Evolutionary conservation across 2,329 filamentous ascomycete species (phyloP), one percentile per base, ranked within the genome.

Genomic region (Teratosphaeria pseudoeucalypti): DNA sequence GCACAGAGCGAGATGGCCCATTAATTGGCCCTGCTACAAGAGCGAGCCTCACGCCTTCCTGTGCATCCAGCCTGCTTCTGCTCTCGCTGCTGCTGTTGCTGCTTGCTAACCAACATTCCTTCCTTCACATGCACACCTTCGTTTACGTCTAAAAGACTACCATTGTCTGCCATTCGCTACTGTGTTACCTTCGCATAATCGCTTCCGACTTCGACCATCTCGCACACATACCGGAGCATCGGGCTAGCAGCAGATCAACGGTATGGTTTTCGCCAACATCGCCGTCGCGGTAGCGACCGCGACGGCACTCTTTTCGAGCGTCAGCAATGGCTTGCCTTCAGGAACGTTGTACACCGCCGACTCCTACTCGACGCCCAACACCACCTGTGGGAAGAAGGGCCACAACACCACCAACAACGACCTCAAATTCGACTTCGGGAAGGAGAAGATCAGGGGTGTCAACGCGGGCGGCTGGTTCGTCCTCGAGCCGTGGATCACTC

Each of bases 381-480:
- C 4, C 2, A 32, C 29, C 29, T 32, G 29, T 32, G 7, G 7
- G 7, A 32, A 32, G 29, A 32, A 32, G 23, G 1, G 23, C 23
- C 23, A 23, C 29, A 6, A 5, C 29, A 6, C 29, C 4, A 6
- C 29, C 29, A 32, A 5, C 7, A 7, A 65, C 52, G 37, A 43
- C 47, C 68, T 76, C 16, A 71, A 77, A 37, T 85, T 85, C 64
- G 71, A 80, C 65, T 85, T 82, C 70, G 75, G 77, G 59, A 69
- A 69, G 52, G 66, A 79, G 23, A 85, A 83, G 66, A 79, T 86
- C 52, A 81, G 83, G 12, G 85, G 85, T 58, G 84, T 87, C 34
- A 87, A 87, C 68, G 75, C 86, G 5, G 70, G 85, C 57, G 85
- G 85, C 34, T 85, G 83, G 82, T 79, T 85, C 54, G 81, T 86